Base-by-base conservation (phyloP, 495 filamentous ascomycete species). In the Penicillium steckii region DNA sequence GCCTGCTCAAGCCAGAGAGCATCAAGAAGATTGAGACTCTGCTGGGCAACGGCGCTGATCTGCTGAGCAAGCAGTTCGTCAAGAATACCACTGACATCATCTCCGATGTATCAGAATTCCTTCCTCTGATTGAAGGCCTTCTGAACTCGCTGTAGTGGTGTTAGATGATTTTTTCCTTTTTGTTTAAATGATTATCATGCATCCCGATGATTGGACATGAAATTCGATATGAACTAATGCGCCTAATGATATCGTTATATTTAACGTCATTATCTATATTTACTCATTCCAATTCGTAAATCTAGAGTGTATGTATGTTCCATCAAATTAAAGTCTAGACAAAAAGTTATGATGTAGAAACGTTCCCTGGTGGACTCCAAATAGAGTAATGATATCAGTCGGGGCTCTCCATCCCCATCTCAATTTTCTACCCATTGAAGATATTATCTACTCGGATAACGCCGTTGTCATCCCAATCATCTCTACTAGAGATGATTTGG, bases 61-160 rank as follows among this genome's bases (percentile, higher is more conserved):
- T 78, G 2, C 47, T 78, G 9, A 74, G 70, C 2, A 49, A 46
- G 22, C 58, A 70, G 37, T 76, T 78, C 47, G 73, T 77, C 12
- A 67, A 74, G 42, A 63, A 75, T 56, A 67, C 64, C 0, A 38
- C 48, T 1, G 42, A 54, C 23, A 49, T 68, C 33, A 68, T 68
- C 21, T 38, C 41, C 19, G 65, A 68, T 50, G 65, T 68, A 26
- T 54, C 56, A 6, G 51, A 46, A 18, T 55, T 62, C 41, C 43
- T 68, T 44, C 65, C 65, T n/a, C 52, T 68, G 23, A 18, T 68
- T 29, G 59, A 68, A 33, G 53, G 49, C 1, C 50, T 68, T 25
- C 46, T 68, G 19, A 64, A 68, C 26, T 57, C 60, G 25, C 44
- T 67, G 51, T 67, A 58, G 59, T 21, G n/a, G 8, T 37, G 24